Evolutionary conservation across 768 basidiomycete genomes (phyloP), one percentile per base, ranked within the genome.

Genomic region (Lentinus tigrinus): DNA sequence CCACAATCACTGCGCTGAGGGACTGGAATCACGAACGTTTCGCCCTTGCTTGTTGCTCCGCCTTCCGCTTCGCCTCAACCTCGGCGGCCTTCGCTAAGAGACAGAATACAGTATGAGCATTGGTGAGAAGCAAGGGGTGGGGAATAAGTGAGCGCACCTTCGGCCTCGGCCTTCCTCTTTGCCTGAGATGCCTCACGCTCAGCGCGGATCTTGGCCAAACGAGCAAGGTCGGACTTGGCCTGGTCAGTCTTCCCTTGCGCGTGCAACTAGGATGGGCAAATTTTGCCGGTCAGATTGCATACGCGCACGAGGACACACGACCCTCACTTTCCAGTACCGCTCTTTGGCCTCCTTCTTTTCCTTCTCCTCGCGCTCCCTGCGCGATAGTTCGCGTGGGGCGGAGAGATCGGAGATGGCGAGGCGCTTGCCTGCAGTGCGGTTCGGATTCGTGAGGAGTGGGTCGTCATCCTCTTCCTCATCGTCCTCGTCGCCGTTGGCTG

Each of bases 291-390:
- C 19, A 39, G 19, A 5, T 10, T 31, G 43, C 3, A 38, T 39
- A 13, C 37, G 13, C 17, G 17, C 16, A 24, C 13, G 7, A 36
- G 13, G 11, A 34, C 27, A 54, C 3, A 8, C 2, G 14, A 61
- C n/a, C n/a, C 77, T 1, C 26, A 91, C 89, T 83, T 95, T 93
- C 87, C 87, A 87, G 71, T 96, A 96, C 24, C 82, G 78, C 26
- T 93, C 92, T 69, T 91, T 84, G 1, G 93, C 91, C 1, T 94
- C 93, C 66, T 89, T 81, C 77, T 94, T 95, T 73, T 95, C 93
- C 69, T 95, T 94, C 68, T 86, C 87, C 69, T 97, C 95, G 63
- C 95, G 95, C 70, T 91, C 90, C 52, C 82, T 77, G 57, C 91
- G 78, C 31, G 84, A 74, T 24, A 87, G 72, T 69, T 90, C 79